These are phyloP conservation scores for Graphiopsis chlorocephala DNA, from an alignment of 2,329 filamentous ascomycete species.

Conservation along the genomic window DNA sequence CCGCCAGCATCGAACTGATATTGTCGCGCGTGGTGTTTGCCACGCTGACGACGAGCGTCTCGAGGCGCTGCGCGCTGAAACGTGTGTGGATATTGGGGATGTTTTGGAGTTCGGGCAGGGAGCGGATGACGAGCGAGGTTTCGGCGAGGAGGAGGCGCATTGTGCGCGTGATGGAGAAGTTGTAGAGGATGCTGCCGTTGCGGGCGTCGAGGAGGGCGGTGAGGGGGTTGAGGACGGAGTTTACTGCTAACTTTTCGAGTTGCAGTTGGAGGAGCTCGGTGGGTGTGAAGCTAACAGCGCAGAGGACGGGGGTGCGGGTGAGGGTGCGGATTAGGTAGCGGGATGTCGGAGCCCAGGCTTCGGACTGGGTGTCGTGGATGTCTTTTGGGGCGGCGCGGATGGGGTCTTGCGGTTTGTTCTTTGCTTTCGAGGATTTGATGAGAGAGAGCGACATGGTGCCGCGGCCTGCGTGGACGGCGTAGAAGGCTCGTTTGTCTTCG, in stretches of 20 bases:
- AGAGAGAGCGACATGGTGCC: conserved; percentile 59
- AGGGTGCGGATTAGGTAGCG: conserved; percentile 65
- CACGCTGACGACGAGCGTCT: conserved; percentile 57
- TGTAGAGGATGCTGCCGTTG: conserved; percentile 69
- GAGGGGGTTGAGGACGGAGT: conserved; percentile 74
- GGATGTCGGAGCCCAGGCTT: conserved; percentile 42
- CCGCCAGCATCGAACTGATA: conserved; percentile 65
- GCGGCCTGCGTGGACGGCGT: conserved; percentile 56
- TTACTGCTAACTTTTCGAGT: conserved; percentile 74
- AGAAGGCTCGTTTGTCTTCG: conserved; percentile 43
- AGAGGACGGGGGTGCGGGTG: conserved; percentile 60
- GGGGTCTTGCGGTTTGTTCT: neutral
- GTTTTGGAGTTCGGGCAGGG: conserved; percentile 69
- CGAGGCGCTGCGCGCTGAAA: conserved; percentile 60
- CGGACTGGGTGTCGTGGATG: conserved; percentile 18
- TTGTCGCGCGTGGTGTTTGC: conserved; percentile 55
- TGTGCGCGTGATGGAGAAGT: conserved; percentile 61
- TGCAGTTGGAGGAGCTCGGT: conserved; percentile 68
- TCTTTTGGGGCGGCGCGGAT: conserved; percentile 13
- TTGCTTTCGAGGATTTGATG: conserved; percentile 35
- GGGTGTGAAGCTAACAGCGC: conserved; percentile 57
- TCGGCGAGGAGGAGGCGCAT: conserved; percentile 73
- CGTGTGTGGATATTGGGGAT: conserved; percentile 59
- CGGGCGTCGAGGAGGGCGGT: conserved; percentile 74
- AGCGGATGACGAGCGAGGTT: conserved; percentile 66